Conservation (phyloP, 129 eudicot species). For the Pseudognaphalium luteoalbum region DNA sequence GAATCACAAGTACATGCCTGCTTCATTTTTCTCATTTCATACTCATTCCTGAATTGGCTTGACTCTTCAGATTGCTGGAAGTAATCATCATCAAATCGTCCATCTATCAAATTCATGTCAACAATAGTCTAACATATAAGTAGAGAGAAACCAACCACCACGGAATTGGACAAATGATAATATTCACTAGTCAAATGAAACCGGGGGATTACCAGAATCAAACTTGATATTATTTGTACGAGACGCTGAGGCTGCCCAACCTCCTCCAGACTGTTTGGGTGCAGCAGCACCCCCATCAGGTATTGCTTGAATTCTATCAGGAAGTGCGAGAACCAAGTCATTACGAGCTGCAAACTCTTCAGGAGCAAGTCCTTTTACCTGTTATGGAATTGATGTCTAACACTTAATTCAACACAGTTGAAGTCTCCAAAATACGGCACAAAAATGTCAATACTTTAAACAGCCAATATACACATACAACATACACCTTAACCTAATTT, state of each 20-base stretch:
- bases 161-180: conserved; percentile 4
- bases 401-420: not conserved
- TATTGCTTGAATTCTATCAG: conserved; percentile 85
- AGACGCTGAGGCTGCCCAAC: conserved; percentile 84
- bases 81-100: conserved; percentile 75
- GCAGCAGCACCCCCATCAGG: conserved; percentile 93
- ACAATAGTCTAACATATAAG: not conserved
- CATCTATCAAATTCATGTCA: conserved; percentile 49
- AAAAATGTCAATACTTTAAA: conserved; percentile 7
- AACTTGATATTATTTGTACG: conserved; percentile 77
- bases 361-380: conserved; percentile 92
- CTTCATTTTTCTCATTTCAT: conserved; percentile 88
- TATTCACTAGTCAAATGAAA: not conserved
- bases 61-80: conserved; percentile 87
- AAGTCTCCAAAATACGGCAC: not conserved
- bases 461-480: not conserved
- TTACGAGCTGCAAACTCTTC: conserved; percentile 87
- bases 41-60: conserved; percentile 76
- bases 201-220: conserved; percentile 58
- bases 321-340: conserved; percentile 84
- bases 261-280: conserved; percentile 73
- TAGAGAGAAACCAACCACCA: conserved; percentile 8
- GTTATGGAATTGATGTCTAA: conserved; percentile 19
- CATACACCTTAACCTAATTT: conserved; percentile 3
- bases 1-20: conserved; percentile 56